Percentiles rank a stretch among this genome's conserved stretches.
phyloP scores from a whole-genome alignment of 352 stramenopile genomes.

The Pythium phragmiticola region DNA sequence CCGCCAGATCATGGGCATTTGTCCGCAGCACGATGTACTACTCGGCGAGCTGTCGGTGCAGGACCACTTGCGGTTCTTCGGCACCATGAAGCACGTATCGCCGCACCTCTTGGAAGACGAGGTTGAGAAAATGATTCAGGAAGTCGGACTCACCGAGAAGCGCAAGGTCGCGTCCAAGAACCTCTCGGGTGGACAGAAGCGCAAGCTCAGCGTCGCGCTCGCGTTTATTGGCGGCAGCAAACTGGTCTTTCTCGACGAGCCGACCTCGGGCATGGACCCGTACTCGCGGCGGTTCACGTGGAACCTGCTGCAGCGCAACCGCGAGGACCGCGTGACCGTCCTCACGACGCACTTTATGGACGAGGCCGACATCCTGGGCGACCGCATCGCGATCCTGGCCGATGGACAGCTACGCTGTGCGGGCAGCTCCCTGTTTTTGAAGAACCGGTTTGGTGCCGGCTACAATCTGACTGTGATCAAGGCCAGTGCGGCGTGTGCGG shows the following conservation, averaged over 20 bases:
- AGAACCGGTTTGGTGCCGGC: conserved; percentile 84
- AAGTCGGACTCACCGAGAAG: conserved; percentile 85
- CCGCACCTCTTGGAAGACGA: conserved; percentile 12
- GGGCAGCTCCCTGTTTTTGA: conserved; percentile 87
- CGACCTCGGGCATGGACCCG: conserved; percentile 91
- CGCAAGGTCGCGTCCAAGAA: conserved; percentile 36
- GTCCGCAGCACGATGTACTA: conserved; percentile 93
- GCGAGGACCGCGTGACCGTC: conserved; percentile 74
- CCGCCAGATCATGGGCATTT: conserved; percentile 87
- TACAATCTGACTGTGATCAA: conserved; percentile 64
- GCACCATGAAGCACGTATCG: conserved; percentile 72
- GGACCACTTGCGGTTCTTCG: conserved; percentile 92
- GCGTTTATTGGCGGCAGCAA: conserved; percentile 90
- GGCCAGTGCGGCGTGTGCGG: conserved; percentile 30
- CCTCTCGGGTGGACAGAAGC: conserved; percentile 89
- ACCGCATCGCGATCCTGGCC: conserved; percentile 89
- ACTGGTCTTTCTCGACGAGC: conserved; percentile 87
- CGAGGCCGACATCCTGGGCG: conserved; percentile 38
- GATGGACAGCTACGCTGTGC: conserved; percentile 76
- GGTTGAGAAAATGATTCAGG: conserved; percentile 35
- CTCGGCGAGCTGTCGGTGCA: conserved; percentile 91
- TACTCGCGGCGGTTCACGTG: conserved; percentile 91
- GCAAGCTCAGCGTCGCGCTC: conserved; percentile 92
- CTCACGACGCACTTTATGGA: conserved; percentile 80
- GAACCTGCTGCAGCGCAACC: conserved; percentile 82